Conservation (phyloP, 345 rosid species). For the Moricandia arvensis region DNA sequence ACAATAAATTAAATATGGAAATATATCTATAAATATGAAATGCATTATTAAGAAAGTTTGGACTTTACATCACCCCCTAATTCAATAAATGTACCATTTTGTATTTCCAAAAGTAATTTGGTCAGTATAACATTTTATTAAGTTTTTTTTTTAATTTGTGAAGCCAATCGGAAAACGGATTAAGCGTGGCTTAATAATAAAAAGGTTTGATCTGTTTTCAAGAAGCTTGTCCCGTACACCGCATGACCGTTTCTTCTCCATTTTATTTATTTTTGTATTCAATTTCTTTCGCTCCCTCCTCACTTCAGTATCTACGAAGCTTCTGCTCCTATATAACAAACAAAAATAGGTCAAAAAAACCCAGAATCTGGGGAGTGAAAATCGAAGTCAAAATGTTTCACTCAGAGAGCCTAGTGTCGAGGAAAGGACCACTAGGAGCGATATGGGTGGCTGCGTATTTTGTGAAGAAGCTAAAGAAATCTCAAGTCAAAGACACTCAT, state of each 20-base stretch:
- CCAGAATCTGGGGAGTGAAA: neutral
- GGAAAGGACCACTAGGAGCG: constrained; percentile 65
- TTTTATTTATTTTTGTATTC: neutral
- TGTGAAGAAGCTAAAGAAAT: constrained; percentile 68
- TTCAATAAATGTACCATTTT: neutral
- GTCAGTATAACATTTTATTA: neutral
- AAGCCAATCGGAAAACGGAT: neutral
- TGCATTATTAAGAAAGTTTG: neutral
- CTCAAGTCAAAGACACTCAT: constrained; percentile 64
- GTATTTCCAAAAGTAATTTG: neutral
- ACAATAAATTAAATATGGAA: neutral
- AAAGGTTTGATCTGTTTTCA: neutral
- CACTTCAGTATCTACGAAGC: constrained; percentile 28
- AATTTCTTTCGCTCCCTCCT: constrained; percentile 7
- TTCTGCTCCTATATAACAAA: neutral
- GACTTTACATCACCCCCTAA: neutral
- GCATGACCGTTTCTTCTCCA: constrained; percentile 38
- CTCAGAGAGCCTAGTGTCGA: constrained; percentile 57
- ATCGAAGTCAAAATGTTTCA: constrained; percentile 44
- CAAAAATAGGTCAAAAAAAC: too few species aligned
- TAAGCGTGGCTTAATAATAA: too few species aligned
- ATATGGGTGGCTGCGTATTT: constrained; percentile 87
- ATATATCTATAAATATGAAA: neutral
- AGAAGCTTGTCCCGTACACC: constrained; percentile 39
- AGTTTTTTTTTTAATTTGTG: too few species aligned